Evolutionary conservation across 768 basidiomycete genomes (phyloP).

Genomic region (Leucosporidium scottii): DNA sequence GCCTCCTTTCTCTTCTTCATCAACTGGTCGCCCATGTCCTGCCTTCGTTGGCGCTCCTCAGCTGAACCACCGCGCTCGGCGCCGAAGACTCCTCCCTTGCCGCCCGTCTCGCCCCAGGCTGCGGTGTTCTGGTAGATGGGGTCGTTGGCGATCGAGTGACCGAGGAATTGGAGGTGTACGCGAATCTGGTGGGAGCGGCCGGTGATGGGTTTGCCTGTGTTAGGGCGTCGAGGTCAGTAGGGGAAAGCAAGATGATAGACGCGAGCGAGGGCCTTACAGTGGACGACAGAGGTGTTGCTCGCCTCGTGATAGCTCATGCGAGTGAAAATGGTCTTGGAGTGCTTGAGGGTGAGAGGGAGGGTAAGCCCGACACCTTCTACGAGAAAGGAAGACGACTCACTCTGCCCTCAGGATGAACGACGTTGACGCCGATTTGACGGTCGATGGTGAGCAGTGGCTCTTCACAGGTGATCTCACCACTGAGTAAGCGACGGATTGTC

Average conservation of each 20-base stretch:
- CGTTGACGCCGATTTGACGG: conserved; percentile 91
- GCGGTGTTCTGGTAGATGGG: conserved; percentile 70
- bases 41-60: background rate
- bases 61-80: background rate
- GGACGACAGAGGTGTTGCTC: conserved; percentile 77
- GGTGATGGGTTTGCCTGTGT: conserved; percentile 72
- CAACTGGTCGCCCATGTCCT: conserved; percentile 28
- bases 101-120: conserved; percentile 41
- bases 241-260: background rate
- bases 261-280: conserved; percentile 53
- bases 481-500: conserved; percentile 39
- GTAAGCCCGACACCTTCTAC: background rate
- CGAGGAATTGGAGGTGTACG: conserved; percentile 91
- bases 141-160: conserved; percentile 89
- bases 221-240: too few relatives aligned
- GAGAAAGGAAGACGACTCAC: conserved; percentile 44
- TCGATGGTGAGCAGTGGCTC: conserved; percentile 85
- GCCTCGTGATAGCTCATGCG: conserved; percentile 69
- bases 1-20: conserved; percentile 16
- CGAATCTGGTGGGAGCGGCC: conserved; percentile 96
- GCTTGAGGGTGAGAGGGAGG: conserved; percentile 45
- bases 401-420: conserved; percentile 92
- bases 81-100: conserved; percentile 34
- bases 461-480: conserved; percentile 74
- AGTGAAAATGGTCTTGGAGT: conserved; percentile 81